Evolutionary conservation across 805 yeast genomes (phyloP).

Genomic region (Jamesozyma rosinii): DNA sequence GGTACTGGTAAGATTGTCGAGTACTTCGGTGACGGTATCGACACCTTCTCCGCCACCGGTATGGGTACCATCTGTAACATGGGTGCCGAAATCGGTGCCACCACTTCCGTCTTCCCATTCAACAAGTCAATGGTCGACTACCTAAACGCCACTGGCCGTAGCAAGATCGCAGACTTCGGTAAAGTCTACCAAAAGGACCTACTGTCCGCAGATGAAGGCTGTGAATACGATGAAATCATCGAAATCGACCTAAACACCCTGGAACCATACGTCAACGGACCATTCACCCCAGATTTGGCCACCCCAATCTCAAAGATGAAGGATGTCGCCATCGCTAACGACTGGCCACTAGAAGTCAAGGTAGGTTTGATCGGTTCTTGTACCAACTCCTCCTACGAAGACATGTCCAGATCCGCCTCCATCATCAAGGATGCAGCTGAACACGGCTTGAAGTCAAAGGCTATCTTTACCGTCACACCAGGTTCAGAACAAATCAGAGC

Average conservation of each 20-base stretch:
- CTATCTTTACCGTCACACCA: constrained; percentile 89
- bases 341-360: constrained; percentile 87
- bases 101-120: constrained; percentile 96
- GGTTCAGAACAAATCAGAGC: constrained; percentile 99
- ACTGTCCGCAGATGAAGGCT: constrained; percentile 82
- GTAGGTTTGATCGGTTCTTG: constrained; percentile 98
- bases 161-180: constrained; percentile 76
- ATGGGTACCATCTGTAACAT: constrained; percentile 98
- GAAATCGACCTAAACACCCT: constrained; percentile 82
- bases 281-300: constrained; percentile 96
- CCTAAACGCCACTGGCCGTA: constrained; percentile 78
- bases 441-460: constrained; percentile 86
- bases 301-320: constrained; percentile 86
- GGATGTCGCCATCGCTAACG: constrained; percentile 71
- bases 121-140: constrained; percentile 82
- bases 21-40: constrained; percentile 92
- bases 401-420: constrained; percentile 93
- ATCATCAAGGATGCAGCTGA: constrained; percentile 82
- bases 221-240: constrained; percentile 86
- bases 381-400: constrained; percentile 97
- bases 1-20: constrained; percentile 96
- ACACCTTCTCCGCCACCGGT: constrained; percentile 90
- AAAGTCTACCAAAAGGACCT: constrained; percentile 53
- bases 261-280: constrained; percentile 96
- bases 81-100: constrained; percentile 99